Percentiles rank a stretch among this genome's conserved stretches.
Evolutionary conservation across 208 protist species (phyloP).

Genomic region (Acanthamoeba quina): DNA sequence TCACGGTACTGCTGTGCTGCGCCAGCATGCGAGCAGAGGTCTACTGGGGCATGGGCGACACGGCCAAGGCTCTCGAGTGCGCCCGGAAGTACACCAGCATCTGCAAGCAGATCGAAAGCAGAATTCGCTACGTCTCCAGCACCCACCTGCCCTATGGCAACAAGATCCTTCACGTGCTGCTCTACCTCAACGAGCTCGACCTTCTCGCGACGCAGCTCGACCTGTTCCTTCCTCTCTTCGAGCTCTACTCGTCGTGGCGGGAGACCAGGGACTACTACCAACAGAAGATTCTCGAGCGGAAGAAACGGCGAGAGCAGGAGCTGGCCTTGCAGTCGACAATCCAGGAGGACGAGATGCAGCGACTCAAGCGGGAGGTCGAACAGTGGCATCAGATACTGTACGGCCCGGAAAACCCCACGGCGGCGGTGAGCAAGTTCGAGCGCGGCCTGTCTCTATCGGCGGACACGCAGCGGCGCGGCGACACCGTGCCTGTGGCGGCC

Average conservation of each 20-base stretch:
- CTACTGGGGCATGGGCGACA: conserved; percentile 29
- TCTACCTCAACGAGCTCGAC: conserved; percentile 14
- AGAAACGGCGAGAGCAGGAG: neutral
- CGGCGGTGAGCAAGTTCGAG: neutral
- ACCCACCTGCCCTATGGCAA: conserved; percentile 29
- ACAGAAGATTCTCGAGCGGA: neutral
- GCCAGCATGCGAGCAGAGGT: conserved; percentile 18
- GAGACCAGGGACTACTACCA: conserved; percentile 46
- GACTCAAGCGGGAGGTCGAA: neutral
- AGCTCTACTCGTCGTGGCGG: conserved; percentile 7
- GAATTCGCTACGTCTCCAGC: conserved; percentile 7
- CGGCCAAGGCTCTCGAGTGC: conserved; percentile 5
- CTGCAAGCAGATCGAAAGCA: neutral
- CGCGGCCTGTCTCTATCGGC: neutral
- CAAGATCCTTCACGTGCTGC: conserved; percentile 38
- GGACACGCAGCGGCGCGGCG: too few species aligned
- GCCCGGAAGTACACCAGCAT: neutral
- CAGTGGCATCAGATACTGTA: neutral
- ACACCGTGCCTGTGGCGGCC: too few species aligned
- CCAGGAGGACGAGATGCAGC: neutral
- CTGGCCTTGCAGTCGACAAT: neutral
- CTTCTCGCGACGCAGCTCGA: neutral
- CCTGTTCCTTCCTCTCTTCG: conserved; percentile 18
- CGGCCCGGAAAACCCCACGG: neutral
- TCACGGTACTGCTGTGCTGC: conserved; percentile 28